Evolutionary conservation across 169 alveolate species (phyloP), one percentile per base, ranked within the genome.

Genomic region (Plasmodium ovale): DNA sequence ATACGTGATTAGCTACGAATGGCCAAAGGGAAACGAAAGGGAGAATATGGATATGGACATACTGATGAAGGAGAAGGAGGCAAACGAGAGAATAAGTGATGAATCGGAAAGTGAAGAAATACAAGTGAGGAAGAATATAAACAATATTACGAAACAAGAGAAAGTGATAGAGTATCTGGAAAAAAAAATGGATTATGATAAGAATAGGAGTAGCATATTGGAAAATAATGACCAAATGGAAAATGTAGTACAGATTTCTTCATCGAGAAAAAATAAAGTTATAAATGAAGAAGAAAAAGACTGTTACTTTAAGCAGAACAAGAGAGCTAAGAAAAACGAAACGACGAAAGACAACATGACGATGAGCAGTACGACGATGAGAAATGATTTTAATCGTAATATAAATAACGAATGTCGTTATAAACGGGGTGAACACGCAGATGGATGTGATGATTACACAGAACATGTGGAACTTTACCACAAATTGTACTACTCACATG

Each of bases 401-500:
- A 29, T n/a, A 16, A 54, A 54, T 3, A 21, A 19, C 10, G 64
- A 19, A 4, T 54, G 25, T 19, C 14, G 64, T 39, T 6, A 9
- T 9, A 39, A 39, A n/a, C n/a, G n/a, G n/a, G 51, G 51, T 39
- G 51, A 39, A 5, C 2, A 31, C 1, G 33, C 7, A 25, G 16
- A 19, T 10, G 10, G 29, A 27, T 9, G 9, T 9, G n/a, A 0
- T 19, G 12, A 19, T 9, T 56, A 19, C 16, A 19, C 9, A 2
- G 65, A 44, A 69, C 9, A 33, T 27, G 21, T 5, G 14, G 65
- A 54, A 44, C n/a, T n/a, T 6, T 72, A 72, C 19, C 42, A 62
- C 7, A 47, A 74, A 23, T 35, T 74, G 16, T 74, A 74, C 14
- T 42, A 74, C 44, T 64, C 70, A 33, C 51, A 59, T 42, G 47